Evolutionary conservation across 2,329 filamentous ascomycete genomes (phyloP), one percentile per base, ranked within the genome.

Genomic region (Penicillium glabrum): DNA sequence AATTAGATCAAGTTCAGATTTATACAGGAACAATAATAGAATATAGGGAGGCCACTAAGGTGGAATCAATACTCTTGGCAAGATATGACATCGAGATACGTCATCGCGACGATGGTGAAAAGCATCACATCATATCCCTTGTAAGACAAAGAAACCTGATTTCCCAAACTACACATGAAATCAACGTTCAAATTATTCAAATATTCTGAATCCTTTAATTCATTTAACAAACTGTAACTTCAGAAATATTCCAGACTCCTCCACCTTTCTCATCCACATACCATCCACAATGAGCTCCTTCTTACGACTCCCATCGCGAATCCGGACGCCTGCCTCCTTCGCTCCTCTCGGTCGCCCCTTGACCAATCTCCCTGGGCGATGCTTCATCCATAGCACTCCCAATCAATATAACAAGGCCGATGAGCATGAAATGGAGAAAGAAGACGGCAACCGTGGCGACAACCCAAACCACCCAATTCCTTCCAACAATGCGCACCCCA

Each of bases 401-500:
- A 16, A 26, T 0, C 39, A 50, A 27, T 49, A 16, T 33, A 19
- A 16, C 1, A 41, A 52, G 31, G 50, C 39, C 10, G 26, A 52
- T 41, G 39, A 33, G n/a, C 41, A 53, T 35, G 19, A 37, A 5
- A 31, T 11, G 16, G 24, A 26, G 7, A 14, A 46, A n/a, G 21
- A 29, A 37, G n/a, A 46, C 23, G 2, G 19, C 29, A 16, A 39
- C 4, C 41, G 8, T 24, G 51, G 44, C 19, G 26, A 29, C 21
- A 53, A 37, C 23, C 53, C 54, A 14, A 64, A 57, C 27, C 51
- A 57, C n/a, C 61, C 54, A 7, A 66, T 61, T 21, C 66, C 72
- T 3, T 74, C 72, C 41, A 74, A 75, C 53, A 68, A 72, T 2
- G 71, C 72, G 21, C 62, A 60, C 5, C 72, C 73, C 14, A 74